Conservation (phyloP, 2,329 filamentous ascomycete genomes). For the Epichloe baconii region DNA sequence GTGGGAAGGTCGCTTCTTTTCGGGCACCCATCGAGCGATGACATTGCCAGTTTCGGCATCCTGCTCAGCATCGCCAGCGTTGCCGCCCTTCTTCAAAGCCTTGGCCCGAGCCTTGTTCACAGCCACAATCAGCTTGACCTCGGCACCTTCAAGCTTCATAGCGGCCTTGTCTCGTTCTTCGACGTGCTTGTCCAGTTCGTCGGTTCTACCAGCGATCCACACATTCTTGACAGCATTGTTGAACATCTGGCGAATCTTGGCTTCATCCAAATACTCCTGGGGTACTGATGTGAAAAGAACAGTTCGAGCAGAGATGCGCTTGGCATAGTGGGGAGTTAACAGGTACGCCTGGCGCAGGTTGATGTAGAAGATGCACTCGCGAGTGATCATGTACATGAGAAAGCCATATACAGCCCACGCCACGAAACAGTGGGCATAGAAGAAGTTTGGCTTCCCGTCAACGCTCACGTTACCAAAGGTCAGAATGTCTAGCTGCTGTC, state of each 20-base stretch:
- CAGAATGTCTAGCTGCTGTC: constrained; percentile 45
- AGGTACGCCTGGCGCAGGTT: constrained; percentile 89
- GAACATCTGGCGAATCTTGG: constrained; percentile 63
- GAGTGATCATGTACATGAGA: constrained; percentile 76
- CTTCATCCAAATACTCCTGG: constrained; percentile 58
- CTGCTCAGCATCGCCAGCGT: constrained; percentile 25
- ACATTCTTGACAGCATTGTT: constrained; percentile 66
- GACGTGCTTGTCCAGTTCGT: constrained; percentile 64
- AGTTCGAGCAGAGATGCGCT: constrained; percentile 76
- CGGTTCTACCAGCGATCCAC: constrained; percentile 69
- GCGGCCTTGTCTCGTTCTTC: constrained; percentile 62
- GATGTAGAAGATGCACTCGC: constrained; percentile 87
- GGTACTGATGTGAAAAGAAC: constrained; percentile 89
- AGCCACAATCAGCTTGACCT: constrained; percentile 66
- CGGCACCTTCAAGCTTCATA: constrained; percentile 68
- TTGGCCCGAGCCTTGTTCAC: constrained; percentile 26
- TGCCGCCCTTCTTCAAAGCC: constrained; percentile 20
- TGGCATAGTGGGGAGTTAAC: constrained; percentile 70
- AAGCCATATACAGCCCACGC: constrained; percentile 80
- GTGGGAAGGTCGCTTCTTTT: constrained; percentile 58
- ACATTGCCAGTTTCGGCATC: constrained; percentile 53
- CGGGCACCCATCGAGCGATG: constrained; percentile 53
- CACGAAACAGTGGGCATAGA: constrained; percentile 70
- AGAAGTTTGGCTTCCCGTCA: constrained; percentile 45
- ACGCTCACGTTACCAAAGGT: constrained; percentile 30